Percentiles rank a stretch among this genome's conserved stretches.
Evolutionary conservation across 1,284 basidiomycete species (phyloP).

Genomic region (Lentinula novae-zelandiae): DNA sequence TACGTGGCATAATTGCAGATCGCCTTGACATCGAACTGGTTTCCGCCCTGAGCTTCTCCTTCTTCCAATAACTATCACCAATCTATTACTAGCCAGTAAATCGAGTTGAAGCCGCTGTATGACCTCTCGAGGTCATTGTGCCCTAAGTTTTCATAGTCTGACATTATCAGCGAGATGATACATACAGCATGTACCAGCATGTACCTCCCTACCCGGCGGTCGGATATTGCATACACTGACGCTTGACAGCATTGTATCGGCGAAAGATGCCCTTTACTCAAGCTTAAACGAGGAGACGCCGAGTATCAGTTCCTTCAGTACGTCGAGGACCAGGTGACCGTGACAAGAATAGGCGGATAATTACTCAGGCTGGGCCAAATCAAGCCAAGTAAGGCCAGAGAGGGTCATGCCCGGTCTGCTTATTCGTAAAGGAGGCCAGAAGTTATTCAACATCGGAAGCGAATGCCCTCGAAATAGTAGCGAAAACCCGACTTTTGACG

Average conservation of each 20-base stretch:
- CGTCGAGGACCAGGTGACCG: slow-evolving; percentile 1
- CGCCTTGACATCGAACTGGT: slow-evolving; percentile 21
- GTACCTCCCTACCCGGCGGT: no score
- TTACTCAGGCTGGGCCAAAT: not conserved
- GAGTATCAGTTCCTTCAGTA: not conserved
- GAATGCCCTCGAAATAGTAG: not conserved
- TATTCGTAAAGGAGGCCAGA: not conserved
- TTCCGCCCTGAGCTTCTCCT: not conserved
- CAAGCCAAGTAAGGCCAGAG: not conserved
- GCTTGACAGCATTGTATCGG: slow-evolving; percentile 1
- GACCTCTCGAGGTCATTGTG: not conserved
- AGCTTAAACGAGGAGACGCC: not conserved
- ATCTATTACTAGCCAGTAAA: not conserved
- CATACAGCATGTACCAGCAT: no score
- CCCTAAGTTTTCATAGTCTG: not conserved
- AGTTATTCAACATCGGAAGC: not conserved
- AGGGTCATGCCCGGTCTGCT: not conserved
- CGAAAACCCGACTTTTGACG: not conserved
- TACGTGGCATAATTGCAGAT: slow-evolving; percentile 15
- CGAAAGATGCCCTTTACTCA: not conserved
- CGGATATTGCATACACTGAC: not conserved
- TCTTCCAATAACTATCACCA: not conserved
- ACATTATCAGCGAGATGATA: not conserved
- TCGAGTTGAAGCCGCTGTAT: not conserved
- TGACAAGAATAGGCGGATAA: not conserved